These are phyloP conservation scores for Cicer cuneatum DNA, from an alignment of 306 rosid species.

Conservation along the genomic window DNA sequence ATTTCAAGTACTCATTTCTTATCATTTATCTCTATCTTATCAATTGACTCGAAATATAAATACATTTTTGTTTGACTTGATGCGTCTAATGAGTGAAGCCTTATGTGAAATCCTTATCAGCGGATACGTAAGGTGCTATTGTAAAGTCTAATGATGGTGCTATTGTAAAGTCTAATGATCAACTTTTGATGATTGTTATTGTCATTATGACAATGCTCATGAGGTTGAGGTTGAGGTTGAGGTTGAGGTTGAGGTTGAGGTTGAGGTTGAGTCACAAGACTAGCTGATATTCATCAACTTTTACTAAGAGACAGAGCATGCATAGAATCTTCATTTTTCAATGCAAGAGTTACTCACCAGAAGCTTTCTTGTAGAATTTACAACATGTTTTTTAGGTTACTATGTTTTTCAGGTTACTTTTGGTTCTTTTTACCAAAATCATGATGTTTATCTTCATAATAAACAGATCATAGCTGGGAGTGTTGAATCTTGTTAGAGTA, in stretches of 20 bases:
- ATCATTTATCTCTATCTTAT: background rate
- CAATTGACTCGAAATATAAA: background rate
- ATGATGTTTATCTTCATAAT: too few relatives aligned
- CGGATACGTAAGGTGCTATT: background rate
- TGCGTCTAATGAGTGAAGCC: background rate
- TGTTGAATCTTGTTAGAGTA: too few relatives aligned
- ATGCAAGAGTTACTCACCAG: background rate
- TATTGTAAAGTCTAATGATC: background rate
- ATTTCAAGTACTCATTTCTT: background rate
- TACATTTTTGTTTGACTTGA: background rate
- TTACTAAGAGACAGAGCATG: background rate
- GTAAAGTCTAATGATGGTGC: background rate
- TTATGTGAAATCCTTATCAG: background rate
- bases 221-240: background rate
- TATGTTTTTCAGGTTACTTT: too few relatives aligned
- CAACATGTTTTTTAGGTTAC: background rate
- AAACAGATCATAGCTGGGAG: too few relatives aligned
- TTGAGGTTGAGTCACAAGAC: background rate
- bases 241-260: background rate
- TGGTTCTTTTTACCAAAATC: too few relatives aligned
- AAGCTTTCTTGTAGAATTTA: background rate
- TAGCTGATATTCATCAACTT: background rate
- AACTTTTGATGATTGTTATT: constrained; percentile 2
- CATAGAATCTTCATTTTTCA: background rate
- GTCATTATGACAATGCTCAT: background rate